Evolutionary conservation across 2,329 filamentous ascomycete species (phyloP).

Genomic region (Colletotrichum somersetense): DNA sequence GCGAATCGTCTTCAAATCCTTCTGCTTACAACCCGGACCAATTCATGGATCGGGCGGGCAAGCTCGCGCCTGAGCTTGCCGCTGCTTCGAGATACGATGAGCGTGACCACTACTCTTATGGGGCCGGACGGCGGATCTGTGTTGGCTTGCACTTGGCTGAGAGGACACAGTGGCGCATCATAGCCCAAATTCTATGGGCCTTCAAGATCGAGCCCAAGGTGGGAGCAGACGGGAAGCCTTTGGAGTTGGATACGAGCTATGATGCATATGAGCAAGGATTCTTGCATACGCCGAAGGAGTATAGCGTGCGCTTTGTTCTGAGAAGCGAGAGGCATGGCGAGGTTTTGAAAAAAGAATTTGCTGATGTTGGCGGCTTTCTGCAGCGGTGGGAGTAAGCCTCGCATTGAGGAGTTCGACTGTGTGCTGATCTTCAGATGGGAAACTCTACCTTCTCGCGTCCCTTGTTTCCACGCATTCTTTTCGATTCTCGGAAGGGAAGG

Average conservation of each 20-base stretch:
- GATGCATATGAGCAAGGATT: slow-evolving; percentile 15
- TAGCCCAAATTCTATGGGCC: slow-evolving; percentile 61
- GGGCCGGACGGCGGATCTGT: slow-evolving; percentile 61
- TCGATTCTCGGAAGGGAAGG: too few relatives aligned
- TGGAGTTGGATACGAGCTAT: slow-evolving; percentile 21
- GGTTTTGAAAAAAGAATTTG: neutral
- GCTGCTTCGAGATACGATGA: slow-evolving; percentile 40
- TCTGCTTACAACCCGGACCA: slow-evolving; percentile 49
- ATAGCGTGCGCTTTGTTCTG: slow-evolving; percentile 14
- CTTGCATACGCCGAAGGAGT: slow-evolving; percentile 14
- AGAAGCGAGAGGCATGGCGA: slow-evolving; percentile 22
- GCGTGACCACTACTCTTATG: slow-evolving; percentile 61
- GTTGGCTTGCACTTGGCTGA: slow-evolving; percentile 64
- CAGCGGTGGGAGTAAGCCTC: slow-evolving; percentile 17
- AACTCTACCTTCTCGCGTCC: neutral
- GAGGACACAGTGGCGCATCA: slow-evolving; percentile 54
- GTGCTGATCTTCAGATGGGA: neutral
- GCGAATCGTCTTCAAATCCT: slow-evolving; percentile 45
- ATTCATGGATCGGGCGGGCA: slow-evolving; percentile 44
- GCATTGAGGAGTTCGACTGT: neutral
- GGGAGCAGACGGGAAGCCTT: neutral
- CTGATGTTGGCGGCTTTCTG: neutral
- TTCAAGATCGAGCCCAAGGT: slow-evolving; percentile 48
- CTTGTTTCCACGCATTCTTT: neutral
- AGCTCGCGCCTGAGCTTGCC: slow-evolving; percentile 49